Base-by-base conservation (phyloP, 805 yeast genomes). In the Yarrowia divulgata region DNA sequence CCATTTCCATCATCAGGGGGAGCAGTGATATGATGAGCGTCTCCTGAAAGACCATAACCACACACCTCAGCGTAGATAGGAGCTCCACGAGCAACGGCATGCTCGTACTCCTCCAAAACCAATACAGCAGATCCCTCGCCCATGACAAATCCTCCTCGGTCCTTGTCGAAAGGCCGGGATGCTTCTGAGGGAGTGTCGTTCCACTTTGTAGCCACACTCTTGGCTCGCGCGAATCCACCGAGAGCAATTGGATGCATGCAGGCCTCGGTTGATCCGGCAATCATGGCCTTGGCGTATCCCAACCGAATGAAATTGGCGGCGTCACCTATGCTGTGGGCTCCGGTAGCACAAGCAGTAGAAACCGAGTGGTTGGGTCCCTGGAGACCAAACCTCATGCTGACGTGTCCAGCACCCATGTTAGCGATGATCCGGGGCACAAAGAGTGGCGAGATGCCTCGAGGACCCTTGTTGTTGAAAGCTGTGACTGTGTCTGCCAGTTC, bases 271-370 rank as follows among this genome's bases (percentile, higher is more conserved):
- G 97, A 97, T n/a, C 99, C 99, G 9, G 97, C 95, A 10, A 95
- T 83, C 87, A 93, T 90, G 4, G 89, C 91, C 73, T 93, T 89
- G 12, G 94, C 91, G 79, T 90, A 89, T 4, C 91, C 96, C 69
- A 88, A 87, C 70, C 83, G 80, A 70, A 95, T 91, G 74, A 93
- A 88, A 74, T 93, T 85, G 73, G 83, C 85, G 0, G 97, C 98
- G 76, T 95, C 99, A 3, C 98, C 98, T 60, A 95, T 88, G 0
- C 97, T 85, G 75, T 95, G 96, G 37, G 90, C 85, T 0, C 99
- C 99, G 0, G 99, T 93, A 4, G 99, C 97, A 81, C 99, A 95
- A 0, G 99, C 99, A 0, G 98, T 93, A 1, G 97, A 85, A 0
- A 88, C 95, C 0, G 97, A 82, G 75, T 93, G 97, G 52, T 90